phyloP scores from a whole-genome alignment of 139 green algal species.

The Eudorina sp. region DNA sequence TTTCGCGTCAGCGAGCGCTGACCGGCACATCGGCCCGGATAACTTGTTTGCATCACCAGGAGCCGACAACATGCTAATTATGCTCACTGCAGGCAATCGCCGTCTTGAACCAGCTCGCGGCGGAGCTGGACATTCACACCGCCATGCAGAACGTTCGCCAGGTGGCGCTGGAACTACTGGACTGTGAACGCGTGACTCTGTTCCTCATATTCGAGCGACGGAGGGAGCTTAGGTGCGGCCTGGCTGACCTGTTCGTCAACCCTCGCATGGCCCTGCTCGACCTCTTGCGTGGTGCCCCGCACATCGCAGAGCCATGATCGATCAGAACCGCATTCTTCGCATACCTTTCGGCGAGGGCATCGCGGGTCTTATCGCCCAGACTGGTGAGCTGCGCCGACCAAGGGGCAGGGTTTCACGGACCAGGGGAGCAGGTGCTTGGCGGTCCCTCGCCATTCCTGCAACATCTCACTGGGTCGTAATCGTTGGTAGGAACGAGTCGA shows the following conservation, averaged over 20 bases:
- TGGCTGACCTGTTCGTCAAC: neutral
- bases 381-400: conserved; percentile 44
- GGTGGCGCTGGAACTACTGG: conserved; percentile 73
- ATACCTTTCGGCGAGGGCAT: conserved; percentile 74
- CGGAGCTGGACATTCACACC: conserved; percentile 71
- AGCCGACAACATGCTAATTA: no score
- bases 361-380: conserved; percentile 64
- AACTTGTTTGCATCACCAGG: no score
- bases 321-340: conserved; percentile 48
- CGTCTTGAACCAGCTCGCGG: conserved; percentile 71
- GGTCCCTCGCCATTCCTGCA: no score
- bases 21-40: neutral
- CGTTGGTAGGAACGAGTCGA: no score
- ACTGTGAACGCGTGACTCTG: conserved; percentile 74
- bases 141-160: conserved; percentile 69
- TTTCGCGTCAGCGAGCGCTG: conserved; percentile 2
- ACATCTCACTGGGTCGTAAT: no score
- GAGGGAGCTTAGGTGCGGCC: conserved; percentile 65
- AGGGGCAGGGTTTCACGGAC: no score
- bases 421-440: no score
- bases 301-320: conserved; percentile 25
- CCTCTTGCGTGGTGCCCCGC: neutral
- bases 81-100: conserved; percentile 62
- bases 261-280: neutral
- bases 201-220: conserved; percentile 72